Evolutionary conservation across 2,329 filamentous ascomycete species (phyloP).

Genomic region (Aspergillus felis): DNA sequence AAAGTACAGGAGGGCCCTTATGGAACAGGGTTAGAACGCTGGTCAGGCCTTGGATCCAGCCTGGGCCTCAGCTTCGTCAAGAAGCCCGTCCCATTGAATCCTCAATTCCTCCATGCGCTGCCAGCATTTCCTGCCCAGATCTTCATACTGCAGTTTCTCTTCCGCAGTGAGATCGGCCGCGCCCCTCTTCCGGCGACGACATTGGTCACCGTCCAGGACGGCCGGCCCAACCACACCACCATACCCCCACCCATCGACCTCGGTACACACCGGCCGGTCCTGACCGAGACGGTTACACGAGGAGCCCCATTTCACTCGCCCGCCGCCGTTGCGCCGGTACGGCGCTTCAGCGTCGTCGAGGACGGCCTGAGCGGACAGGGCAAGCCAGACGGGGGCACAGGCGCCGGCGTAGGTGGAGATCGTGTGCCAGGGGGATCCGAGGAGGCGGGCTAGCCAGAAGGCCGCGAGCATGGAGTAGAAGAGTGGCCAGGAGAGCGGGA

Average conservation of each 20-base stretch:
- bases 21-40: not conserved
- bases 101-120: conserved; percentile 42
- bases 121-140: conserved; percentile 40
- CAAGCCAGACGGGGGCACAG: conserved; percentile 71
- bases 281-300: conserved; percentile 58
- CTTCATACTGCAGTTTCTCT: conserved; percentile 36
- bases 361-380: conserved; percentile 57
- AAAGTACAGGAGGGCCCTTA: not conserved
- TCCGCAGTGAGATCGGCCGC: conserved; percentile 54
- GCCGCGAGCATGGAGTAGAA: conserved; percentile 63
- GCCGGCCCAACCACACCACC: conserved; percentile 53
- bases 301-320: conserved; percentile 79
- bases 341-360: conserved; percentile 35
- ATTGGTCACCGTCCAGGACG: conserved; percentile 48
- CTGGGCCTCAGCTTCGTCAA: conserved; percentile 31
- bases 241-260: conserved; percentile 81
- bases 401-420: conserved; percentile 74
- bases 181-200: conserved; percentile 55
- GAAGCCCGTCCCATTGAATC: conserved; percentile 35
- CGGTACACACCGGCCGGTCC: conserved; percentile 67
- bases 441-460: conserved; percentile 68
- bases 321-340: conserved; percentile 56
- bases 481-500: conserved; percentile 68
- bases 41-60: not conserved
- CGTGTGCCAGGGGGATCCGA: conserved; percentile 87